Evolutionary conservation across 805 yeast genomes (phyloP).

Genomic region (Candida stauntonica): DNA sequence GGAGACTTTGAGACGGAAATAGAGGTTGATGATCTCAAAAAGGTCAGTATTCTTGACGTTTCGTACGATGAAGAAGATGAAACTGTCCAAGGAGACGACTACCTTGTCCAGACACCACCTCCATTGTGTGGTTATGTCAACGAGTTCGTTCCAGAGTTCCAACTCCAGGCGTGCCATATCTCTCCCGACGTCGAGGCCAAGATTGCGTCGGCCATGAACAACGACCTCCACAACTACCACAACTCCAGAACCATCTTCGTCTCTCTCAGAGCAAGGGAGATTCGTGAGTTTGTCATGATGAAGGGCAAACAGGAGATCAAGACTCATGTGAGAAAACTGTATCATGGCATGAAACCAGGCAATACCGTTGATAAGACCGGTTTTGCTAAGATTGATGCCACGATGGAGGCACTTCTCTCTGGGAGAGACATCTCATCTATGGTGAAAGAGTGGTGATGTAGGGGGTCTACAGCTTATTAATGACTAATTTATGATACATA

Average conservation of each 20-base stretch:
- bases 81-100: constrained; percentile 2
- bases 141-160: constrained; percentile 29
- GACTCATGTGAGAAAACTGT: constrained; percentile 12
- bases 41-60: constrained; percentile 29
- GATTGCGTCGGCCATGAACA: constrained; percentile 47
- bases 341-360: constrained; percentile 10
- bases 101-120: constrained; percentile 16
- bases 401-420: constrained; percentile 10
- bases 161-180: constrained; percentile 50
- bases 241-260: constrained; percentile 30
- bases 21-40: constrained; percentile 21
- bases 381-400: constrained; percentile 9
- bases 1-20: constrained; percentile 1
- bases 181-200: constrained; percentile 46
- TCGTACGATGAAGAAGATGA: constrained; percentile 20
- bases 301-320: constrained; percentile 9
- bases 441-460: constrained; percentile 9
- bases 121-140: constrained; percentile 26
- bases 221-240: constrained; percentile 34
- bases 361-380: constrained; percentile 6
- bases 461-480: too few relatives aligned
- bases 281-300: constrained; percentile 28
- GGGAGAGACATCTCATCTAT: constrained; percentile 6
- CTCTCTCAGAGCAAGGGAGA: constrained; percentile 34
- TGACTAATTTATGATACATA: neutral